phyloP scores from a whole-genome alignment of 208 protist species.

The Naegleria fowleri region DNA sequence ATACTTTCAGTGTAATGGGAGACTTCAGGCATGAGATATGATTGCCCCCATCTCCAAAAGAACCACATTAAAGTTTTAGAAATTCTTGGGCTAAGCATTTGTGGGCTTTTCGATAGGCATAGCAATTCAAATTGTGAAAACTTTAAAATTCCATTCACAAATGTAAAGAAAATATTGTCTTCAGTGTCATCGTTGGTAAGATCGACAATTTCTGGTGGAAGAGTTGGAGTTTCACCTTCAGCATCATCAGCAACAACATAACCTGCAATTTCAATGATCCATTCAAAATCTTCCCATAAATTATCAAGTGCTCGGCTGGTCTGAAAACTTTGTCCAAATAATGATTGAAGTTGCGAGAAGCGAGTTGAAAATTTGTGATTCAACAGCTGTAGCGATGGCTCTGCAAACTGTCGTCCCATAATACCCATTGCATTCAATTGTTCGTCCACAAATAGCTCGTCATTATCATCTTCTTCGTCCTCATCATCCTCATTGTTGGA shows the following conservation, averaged over 20 bases:
- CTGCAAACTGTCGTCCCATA: not conserved
- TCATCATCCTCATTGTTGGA: not conserved
- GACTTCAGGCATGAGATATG: constrained; percentile 13
- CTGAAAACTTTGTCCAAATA: not conserved
- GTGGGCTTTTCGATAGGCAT: not conserved
- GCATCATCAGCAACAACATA: not conserved
- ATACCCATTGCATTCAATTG: not conserved
- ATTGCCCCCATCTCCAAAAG: not conserved
- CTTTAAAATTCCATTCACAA: not conserved
- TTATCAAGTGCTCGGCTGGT: not conserved
- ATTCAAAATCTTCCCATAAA: constrained; percentile 18
- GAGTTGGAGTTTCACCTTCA: not conserved
- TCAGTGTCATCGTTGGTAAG: not conserved
- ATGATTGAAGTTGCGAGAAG: not conserved
- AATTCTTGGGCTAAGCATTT: constrained; percentile 2
- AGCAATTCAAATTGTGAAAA: not conserved
- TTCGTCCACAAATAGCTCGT: not conserved
- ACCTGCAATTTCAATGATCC: constrained; percentile 2
- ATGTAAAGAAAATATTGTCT: not conserved
- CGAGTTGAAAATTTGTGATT: not conserved
- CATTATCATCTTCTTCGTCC: not conserved
- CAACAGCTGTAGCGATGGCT: not conserved
- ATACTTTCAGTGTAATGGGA: not conserved
- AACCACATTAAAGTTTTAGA: constrained; percentile 13
- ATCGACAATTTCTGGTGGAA: not conserved